Percentiles rank a stretch among this genome's conserved stretches.
Evolutionary conservation across 768 basidiomycete genomes (phyloP).

Genomic region (Leccinum rimulosum): DNA sequence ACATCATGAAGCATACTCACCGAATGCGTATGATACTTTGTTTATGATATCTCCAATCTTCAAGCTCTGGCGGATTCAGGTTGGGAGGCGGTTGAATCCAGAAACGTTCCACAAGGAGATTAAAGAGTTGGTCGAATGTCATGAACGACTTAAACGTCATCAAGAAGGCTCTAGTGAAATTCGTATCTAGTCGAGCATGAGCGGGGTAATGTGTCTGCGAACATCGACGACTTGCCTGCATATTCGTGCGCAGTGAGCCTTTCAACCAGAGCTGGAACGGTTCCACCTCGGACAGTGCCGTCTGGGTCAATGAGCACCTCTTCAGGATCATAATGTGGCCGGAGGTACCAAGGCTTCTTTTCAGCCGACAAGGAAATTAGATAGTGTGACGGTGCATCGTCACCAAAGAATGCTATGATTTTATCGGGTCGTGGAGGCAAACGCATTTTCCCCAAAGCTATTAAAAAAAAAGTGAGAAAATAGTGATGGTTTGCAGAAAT

Average conservation of each 20-base stretch:
- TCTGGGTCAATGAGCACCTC: constrained; percentile 66
- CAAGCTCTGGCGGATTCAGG: constrained; percentile 41
- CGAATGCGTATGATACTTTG: constrained; percentile 58
- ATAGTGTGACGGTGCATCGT: constrained; percentile 46
- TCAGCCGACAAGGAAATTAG: constrained; percentile 39
- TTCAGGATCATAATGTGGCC: constrained; percentile 49
- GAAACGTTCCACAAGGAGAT: constrained; percentile 54
- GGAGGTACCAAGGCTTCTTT: constrained; percentile 58
- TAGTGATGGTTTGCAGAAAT: background rate
- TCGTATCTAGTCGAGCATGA: constrained; percentile 40
- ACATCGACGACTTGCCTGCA: constrained; percentile 40
- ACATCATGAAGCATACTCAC: constrained; percentile 33
- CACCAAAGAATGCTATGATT: constrained; percentile 50
- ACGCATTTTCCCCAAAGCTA: constrained; percentile 17
- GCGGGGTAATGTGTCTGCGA: background rate
- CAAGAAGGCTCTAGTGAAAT: constrained; percentile 60
- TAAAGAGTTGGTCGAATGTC: constrained; percentile 52
- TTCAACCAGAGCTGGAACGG: constrained; percentile 57
- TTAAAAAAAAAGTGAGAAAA: background rate
- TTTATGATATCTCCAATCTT: constrained; percentile 57
- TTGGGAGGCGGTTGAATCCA: constrained; percentile 50
- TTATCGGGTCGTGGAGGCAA: constrained; percentile 34
- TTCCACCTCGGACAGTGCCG: constrained; percentile 60
- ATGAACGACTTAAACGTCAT: constrained; percentile 72
- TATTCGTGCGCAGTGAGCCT: constrained; percentile 65